Evolutionary conservation across 2,329 filamentous ascomycete genomes (phyloP).

Genomic region (Penicillium nordicum): DNA sequence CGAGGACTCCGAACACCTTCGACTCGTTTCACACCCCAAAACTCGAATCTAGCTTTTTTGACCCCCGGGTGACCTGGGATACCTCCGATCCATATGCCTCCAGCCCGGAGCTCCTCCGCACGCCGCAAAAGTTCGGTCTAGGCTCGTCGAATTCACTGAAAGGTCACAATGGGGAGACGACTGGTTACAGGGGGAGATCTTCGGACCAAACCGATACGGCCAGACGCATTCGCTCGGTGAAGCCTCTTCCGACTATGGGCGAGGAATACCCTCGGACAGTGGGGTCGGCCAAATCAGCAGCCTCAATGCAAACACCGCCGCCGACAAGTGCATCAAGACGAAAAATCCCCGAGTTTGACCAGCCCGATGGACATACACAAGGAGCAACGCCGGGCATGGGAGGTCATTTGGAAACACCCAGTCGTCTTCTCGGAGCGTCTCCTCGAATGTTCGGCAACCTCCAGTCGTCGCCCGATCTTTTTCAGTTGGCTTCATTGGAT

Average conservation of each 20-base stretch:
- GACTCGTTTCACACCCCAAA: conserved; percentile 46
- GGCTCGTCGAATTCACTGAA: conserved; percentile 30
- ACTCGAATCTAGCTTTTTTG: conserved; percentile 47
- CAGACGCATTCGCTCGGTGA: conserved; percentile 31
- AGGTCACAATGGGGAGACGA: conserved; percentile 12
- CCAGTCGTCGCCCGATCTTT: conserved; percentile 57
- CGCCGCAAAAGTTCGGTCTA: conserved; percentile 40
- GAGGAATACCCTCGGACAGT: conserved; percentile 35
- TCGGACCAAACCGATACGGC: conserved; percentile 34
- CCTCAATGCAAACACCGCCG: conserved; percentile 59
- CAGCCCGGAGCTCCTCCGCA: conserved; percentile 46
- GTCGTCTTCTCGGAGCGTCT: conserved; percentile 44
- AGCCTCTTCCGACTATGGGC: conserved; percentile 23
- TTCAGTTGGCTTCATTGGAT: conserved; percentile 51
- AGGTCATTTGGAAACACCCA: conserved; percentile 45
- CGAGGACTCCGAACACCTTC: conserved; percentile 42
- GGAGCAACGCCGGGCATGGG: conserved; percentile 23
- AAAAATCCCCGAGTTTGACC: conserved; percentile 38
- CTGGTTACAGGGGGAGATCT: conserved; percentile 18
- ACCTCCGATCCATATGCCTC: conserved; percentile 47
- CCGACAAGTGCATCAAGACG: conserved; percentile 57
- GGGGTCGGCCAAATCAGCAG: conserved; percentile 41
- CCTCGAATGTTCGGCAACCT: conserved; percentile 51
- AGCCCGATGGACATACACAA: conserved; percentile 19
- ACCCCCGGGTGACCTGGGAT: conserved; percentile 46